Evolutionary conservation across 2,329 filamentous ascomycete species (phyloP), one percentile per base, ranked within the genome.

Genomic region (Hymenoscyphus albidus): DNA sequence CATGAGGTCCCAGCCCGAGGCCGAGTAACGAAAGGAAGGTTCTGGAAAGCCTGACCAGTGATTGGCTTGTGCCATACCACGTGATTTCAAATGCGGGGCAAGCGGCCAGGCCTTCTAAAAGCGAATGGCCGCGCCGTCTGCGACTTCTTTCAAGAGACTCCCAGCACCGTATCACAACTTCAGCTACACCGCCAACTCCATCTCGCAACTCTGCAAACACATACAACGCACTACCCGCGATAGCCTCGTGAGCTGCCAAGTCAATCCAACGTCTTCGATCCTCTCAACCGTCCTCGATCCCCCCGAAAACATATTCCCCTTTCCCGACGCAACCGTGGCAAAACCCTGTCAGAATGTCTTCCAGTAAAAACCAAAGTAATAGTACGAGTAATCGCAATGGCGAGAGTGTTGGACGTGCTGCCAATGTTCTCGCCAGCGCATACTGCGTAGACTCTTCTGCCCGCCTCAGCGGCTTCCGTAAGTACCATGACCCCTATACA

Each of bases 341-440:
- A 73, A 67, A 66, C 40, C 67, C 63, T 57, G 62, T 62, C 67
- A 66, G 59, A 74, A 76, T 76, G 74, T 68, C 74, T 64, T 72
- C 73, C 70, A 72, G 69, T 70, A 74, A 70, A 73, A 74, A 70
- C 58, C 67, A 73, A 63, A 74, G 64, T 70, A 66, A 70, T 68
- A 87, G 84, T 88, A 90, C 87, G 91, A 90, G 84, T 87, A 91
- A 88, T 85, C 85, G 86, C 84, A 86, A 86, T 82, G 83, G 80
- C 81, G 81, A 81, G 79, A 81, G 78, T 80, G 75, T 73, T 70
- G 74, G 74, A 55, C 83, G 84, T 74, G 82, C 82, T 78, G 83
- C 87, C 82, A 90, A 90, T 78, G 88, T 95, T 80, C 89, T 94
- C 82, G 93, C 93, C 80, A 93, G 89, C 78, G 96, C 92, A 85